Percentiles rank a stretch among this genome's conserved stretches.
phyloP scores from a whole-genome alignment of 1,284 basidiomycete genomes.

The Vanrija sp. region DNA sequence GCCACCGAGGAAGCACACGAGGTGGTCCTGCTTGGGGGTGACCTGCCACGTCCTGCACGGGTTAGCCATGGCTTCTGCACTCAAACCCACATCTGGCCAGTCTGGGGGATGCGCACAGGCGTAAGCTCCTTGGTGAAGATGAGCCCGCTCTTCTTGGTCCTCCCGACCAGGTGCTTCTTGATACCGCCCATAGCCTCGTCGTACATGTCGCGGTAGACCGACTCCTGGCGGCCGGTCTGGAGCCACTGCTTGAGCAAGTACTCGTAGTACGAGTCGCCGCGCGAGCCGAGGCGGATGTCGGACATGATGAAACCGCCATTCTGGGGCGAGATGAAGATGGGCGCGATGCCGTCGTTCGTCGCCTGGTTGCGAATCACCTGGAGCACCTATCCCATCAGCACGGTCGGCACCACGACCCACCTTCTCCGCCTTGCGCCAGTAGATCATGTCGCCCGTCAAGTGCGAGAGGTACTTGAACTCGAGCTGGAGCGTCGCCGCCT shows the following conservation, averaged over 20 bases:
- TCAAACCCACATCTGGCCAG: constrained; percentile 36
- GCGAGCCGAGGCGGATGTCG: constrained; percentile 81
- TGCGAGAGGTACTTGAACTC: constrained; percentile 86
- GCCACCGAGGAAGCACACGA: constrained; percentile 92
- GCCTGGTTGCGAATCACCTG: constrained; percentile 53
- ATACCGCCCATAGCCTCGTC: constrained; percentile 76
- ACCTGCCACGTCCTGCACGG: constrained; percentile 61
- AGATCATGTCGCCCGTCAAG: constrained; percentile 68
- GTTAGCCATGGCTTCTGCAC: background rate
- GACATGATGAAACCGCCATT: constrained; percentile 68
- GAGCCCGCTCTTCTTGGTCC: constrained; percentile 58
- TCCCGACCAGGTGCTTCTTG: constrained; percentile 67
- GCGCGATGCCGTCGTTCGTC: constrained; percentile 67
- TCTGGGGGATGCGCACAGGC: constrained; percentile 35
- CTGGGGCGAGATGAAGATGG: constrained; percentile 73
- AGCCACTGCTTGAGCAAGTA: constrained; percentile 72
- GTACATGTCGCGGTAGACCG: constrained; percentile 83
- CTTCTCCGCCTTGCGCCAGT: constrained; percentile 77
- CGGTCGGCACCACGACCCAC: constrained; percentile 45
- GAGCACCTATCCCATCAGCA: constrained; percentile 52
- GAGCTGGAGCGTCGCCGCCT: constrained; percentile 76
- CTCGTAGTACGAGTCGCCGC: constrained; percentile 94
- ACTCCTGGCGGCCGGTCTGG: constrained; percentile 64
- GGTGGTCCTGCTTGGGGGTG: constrained; percentile 86
- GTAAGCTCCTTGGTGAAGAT: constrained; percentile 77